Evolutionary conservation across 2,329 filamentous ascomycete genomes (phyloP).

Genomic region (Aspergillus piperis): DNA sequence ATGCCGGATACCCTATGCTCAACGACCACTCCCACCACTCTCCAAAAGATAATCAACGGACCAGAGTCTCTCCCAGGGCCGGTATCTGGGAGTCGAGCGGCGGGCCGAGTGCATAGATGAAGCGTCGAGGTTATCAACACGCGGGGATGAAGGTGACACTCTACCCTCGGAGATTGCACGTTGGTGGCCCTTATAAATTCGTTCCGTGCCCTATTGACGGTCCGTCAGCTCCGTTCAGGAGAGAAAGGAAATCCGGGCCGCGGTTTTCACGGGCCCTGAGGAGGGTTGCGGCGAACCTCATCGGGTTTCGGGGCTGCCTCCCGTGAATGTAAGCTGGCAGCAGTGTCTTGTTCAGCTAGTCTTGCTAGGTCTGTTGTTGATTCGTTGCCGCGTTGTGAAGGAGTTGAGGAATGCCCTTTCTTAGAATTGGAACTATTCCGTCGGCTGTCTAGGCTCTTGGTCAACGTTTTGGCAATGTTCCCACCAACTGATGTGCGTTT

Average conservation of each 20-base stretch:
- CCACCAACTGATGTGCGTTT: conserved; percentile 62
- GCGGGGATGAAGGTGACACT: conserved; percentile 22
- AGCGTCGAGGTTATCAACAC: conserved; percentile 11
- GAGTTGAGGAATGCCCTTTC: conserved; percentile 56
- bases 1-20: not conserved
- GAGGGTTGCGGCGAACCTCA: conserved; percentile 52
- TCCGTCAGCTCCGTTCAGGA: conserved; percentile 24
- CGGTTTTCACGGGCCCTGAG: conserved; percentile 44
- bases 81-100: conserved; percentile 26
- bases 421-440: conserved; percentile 85
- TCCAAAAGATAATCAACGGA: conserved; percentile 46
- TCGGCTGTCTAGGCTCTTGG: conserved; percentile 86
- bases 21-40: conserved; percentile 20
- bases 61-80: conserved; percentile 47
- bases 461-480: conserved; percentile 74
- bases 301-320: conserved; percentile 47
- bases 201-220: conserved; percentile 23
- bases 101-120: conserved; percentile 30
- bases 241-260: conserved; percentile 15
- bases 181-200: not conserved
- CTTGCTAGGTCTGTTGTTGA: conserved; percentile 39
- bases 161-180: conserved; percentile 2
- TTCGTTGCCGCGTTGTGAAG: conserved; percentile 35
- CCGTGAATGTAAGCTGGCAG: conserved; percentile 31
- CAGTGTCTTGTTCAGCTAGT: conserved; percentile 37